Base-by-base conservation (phyloP, 140 eudicot species). In the Ambrosia hybrid region DNA sequence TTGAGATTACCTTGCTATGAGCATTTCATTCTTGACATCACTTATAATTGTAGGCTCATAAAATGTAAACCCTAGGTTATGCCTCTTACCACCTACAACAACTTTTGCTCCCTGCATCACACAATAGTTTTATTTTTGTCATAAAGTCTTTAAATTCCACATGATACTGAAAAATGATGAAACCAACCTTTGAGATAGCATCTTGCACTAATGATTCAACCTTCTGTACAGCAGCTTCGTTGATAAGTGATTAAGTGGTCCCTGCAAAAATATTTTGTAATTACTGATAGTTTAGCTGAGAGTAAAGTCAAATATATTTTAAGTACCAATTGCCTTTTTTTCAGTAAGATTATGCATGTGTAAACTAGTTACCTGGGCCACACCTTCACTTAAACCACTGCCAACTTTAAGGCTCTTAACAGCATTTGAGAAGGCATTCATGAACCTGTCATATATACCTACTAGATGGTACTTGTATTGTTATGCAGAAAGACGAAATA, bases 211-310 rank as follows among this genome's bases (percentile, higher is more conserved):
- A 82, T 67, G 90, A 74, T 11, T 51, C 43, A 73, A 92, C 98
- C 93, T 92, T 92, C 63, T 87, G 85, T 41, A 89, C 83, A 71
- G 98, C 96, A 17, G 96, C 92, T 72, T 92, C 93, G 73, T 87
- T 92, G 49, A 92, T 89, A 65, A 92, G 91, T 57, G 98, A 96
- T 14, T 89, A 65, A 92, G 91, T 57, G 98, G 98, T 14, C 98
- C 98, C 95, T 92, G 85, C 78, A 70, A 75, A 64, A 82, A 43
- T 48, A 76, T 60, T 33, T 34, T 51, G 4, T 10, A 70, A 15
- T 3, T 3, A 56, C 12, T 58, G 14, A 6, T 8, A 33, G n/a
- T 59, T 60, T n/a, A 51, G 34, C 9, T n/a, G 48, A 43, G 48
- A 6, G 10, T 43, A 43, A 43, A 43, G 48, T 43, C 48, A 41